phyloP scores from a whole-genome alignment of 2,329 filamentous ascomycete genomes.

The Diplodia corticola region DNA sequence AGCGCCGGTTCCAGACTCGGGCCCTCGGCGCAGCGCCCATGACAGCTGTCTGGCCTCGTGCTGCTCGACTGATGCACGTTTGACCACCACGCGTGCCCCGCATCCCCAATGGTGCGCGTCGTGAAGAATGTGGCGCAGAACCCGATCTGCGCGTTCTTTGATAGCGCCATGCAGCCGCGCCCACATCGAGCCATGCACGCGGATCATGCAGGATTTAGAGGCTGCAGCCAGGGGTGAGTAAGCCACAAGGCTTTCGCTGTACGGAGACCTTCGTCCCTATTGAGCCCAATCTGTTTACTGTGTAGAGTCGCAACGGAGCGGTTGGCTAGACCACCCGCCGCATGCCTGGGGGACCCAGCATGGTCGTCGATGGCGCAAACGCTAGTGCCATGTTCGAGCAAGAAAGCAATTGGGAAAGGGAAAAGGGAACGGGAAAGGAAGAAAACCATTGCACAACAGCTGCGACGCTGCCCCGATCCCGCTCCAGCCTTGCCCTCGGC shows the following conservation, averaged over 20 bases:
- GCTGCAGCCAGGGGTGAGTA: not conserved
- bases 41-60: constrained; percentile 15
- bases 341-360: not conserved
- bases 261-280: not conserved
- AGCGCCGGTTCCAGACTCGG: not conserved
- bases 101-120: not conserved
- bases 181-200: not conserved
- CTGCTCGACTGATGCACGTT: constrained; percentile 6
- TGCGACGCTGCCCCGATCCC: not conserved
- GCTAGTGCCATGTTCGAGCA: not conserved
- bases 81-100: not conserved
- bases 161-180: not conserved
- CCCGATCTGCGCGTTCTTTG: not conserved
- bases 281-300: not conserved
- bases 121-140: not conserved
- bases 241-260: not conserved
- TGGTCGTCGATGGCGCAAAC: not conserved
- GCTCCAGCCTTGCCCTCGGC: not conserved
- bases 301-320: not conserved
- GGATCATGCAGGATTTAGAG: not conserved
- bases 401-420: not conserved
- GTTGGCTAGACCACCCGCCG: not conserved
- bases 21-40: constrained; percentile 1
- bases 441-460: not conserved
- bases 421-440: not conserved